Base-by-base conservation (phyloP, 192 early-diverging fungal species). In the Linnemannia hyalina region DNA sequence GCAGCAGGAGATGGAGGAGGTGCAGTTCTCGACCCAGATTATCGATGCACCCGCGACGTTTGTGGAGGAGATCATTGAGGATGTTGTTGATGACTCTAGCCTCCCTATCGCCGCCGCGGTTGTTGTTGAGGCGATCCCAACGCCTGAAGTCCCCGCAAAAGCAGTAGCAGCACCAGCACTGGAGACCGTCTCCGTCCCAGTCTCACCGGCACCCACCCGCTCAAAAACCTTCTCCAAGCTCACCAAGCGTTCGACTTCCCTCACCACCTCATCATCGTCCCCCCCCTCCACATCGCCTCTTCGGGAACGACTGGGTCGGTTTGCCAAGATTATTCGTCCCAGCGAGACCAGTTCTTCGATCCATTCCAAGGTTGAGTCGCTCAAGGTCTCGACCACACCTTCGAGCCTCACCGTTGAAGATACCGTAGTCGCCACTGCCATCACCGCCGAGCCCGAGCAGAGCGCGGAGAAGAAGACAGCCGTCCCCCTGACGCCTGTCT, bases 281-380 rank as follows among this genome's bases (percentile, higher is more conserved):
- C 29, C 74, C 1, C 15, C 41, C 22, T 20, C 6, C 26, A 65
- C 77, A 5, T 77, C 83, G 35, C 78, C 73, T 6, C 57, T 80
- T 54, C n/a, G 57, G 26, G 83, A 75, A 16, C 78, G 77, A 18
- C 57, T 79, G 3, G 75, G 84, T 49, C 78, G 79, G 35, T 60
- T 86, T 35, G 63, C 78, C 38, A 86, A 86, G 72, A 77, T 81
- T 18, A 86, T 86, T 9, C 68, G 78, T 18, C 35, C 69, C 6
- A 80, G 55, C 42, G 78, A 85, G n/a, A 78, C 82, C 46, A 41
- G 6, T 29, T 80, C 78, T 54, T 80, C 82, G 16, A 65, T 57
- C 44, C 73, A 80, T 23, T 75, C 82, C 75, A 80, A 80, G 75
- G 75, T 72, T 4, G 77, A 77, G 13, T 77, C 75, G 3, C 47